phyloP scores from a whole-genome alignment of 2,329 filamentous ascomycete genomes.

The Penicillium sp. region DNA sequence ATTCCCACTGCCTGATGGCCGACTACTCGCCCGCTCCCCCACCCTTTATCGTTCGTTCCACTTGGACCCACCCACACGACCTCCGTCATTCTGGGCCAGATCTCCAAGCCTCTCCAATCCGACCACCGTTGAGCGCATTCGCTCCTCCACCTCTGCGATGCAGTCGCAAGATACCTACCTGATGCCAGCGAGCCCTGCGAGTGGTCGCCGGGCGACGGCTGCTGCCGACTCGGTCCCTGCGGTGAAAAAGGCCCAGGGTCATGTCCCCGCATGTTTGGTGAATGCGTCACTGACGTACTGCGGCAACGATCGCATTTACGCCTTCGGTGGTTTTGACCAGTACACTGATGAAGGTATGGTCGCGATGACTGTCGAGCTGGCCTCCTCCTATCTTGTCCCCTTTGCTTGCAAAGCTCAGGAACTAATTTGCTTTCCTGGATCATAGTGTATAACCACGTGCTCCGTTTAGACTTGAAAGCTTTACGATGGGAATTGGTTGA shows the following conservation, averaged over 20 bases:
- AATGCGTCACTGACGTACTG: conserved; percentile 99
- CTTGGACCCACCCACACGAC: conserved; percentile 33
- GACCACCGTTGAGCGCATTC: conserved; percentile 27
- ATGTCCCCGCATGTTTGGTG: conserved; percentile 88
- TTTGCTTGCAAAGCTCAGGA: background rate
- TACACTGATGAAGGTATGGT: conserved; percentile 83
- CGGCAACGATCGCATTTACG: conserved; percentile 95
- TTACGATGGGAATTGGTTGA: conserved; percentile 95
- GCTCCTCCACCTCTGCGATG: conserved; percentile 46
- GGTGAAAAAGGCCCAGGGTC: conserved; percentile 74
- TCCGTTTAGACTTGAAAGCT: conserved; percentile 81
- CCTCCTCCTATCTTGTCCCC: background rate
- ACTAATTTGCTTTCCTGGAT: conserved; percentile 5
- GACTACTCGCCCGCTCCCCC: conserved; percentile 28
- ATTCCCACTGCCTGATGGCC: conserved; percentile 31
- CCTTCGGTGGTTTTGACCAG: conserved; percentile 97
- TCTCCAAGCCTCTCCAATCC: conserved; percentile 30
- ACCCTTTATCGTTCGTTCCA: conserved; percentile 34
- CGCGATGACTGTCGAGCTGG: background rate
- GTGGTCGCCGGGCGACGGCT: conserved; percentile 59
- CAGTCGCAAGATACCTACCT: conserved; percentile 74
- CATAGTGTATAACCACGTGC: conserved; percentile 90
- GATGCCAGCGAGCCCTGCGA: conserved; percentile 82
- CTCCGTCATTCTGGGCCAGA: conserved; percentile 30
- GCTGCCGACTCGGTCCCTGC: conserved; percentile 78